phyloP scores from a whole-genome alignment of 2,329 filamentous ascomycete genomes.

The Botrytis medusae region DNA sequence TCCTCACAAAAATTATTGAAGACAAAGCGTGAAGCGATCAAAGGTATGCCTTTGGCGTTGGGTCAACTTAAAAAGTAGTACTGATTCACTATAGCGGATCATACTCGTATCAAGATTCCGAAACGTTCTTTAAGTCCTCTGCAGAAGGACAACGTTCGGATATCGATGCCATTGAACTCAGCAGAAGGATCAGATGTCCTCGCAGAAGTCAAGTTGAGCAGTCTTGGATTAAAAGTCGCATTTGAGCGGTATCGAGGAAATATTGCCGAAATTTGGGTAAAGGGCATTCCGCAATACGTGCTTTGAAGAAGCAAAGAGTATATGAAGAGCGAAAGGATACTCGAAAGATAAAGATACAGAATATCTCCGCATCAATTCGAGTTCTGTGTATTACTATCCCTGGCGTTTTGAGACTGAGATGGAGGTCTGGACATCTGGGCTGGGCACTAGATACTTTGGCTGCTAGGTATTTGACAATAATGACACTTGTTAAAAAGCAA shows the following conservation, averaged over 20 bases:
- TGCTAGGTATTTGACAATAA: neutral
- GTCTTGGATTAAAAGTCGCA: slow-evolving; percentile 13
- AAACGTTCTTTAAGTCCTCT: neutral
- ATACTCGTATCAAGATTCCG: slow-evolving; percentile 11
- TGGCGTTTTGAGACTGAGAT: neutral
- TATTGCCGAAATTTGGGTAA: slow-evolving; percentile 16
- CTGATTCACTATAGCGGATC: neutral
- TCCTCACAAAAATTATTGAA: neutral
- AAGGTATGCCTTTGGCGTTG: neutral
- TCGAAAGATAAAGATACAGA: neutral
- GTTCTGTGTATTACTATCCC: neutral
- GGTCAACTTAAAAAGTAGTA: neutral
- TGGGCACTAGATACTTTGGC: neutral
- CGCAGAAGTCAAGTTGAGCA: slow-evolving; percentile 16
- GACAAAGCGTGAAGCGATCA: neutral
- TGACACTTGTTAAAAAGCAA: neutral
- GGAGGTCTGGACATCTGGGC: neutral
- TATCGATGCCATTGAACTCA: slow-evolving; percentile 9
- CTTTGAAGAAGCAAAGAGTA: neutral
- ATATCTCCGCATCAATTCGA: neutral
- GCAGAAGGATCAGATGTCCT: neutral
- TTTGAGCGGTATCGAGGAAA: slow-evolving; percentile 9
- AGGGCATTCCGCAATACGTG: neutral
- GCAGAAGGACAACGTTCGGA: slow-evolving; percentile 6
- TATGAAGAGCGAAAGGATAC: neutral